phyloP scores from a whole-genome alignment of 2,329 filamentous ascomycete genomes.

The Verticillium tricorpus region DNA sequence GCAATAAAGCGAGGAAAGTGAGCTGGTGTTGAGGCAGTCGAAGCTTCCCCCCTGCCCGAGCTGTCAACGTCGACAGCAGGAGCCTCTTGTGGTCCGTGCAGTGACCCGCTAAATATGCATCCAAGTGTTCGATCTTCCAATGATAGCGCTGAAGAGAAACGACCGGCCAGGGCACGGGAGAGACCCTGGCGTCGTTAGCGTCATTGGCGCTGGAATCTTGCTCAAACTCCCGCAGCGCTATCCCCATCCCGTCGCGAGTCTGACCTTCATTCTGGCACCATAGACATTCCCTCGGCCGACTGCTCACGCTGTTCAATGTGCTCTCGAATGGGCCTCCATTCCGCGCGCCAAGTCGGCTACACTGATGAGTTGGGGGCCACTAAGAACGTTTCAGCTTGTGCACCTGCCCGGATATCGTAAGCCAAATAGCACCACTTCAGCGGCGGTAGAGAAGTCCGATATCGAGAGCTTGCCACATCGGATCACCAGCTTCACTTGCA shows the following conservation, averaged over 20 bases:
- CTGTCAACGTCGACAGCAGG: neutral
- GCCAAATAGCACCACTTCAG: neutral
- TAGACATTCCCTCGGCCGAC: neutral
- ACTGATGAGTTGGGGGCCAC: neutral
- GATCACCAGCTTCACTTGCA: neutral
- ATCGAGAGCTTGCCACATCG: neutral
- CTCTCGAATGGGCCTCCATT: neutral
- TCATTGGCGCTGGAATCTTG: conserved; percentile 12
- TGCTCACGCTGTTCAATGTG: neutral
- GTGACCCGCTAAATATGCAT: neutral
- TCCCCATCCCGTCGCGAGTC: neutral
- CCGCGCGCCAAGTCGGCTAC: neutral
- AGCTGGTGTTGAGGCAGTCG: neutral
- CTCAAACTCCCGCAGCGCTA: conserved; percentile 14
- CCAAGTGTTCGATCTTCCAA: neutral
- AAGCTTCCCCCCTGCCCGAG: neutral
- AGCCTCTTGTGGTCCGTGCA: neutral
- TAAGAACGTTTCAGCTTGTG: neutral
- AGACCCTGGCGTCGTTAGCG: conserved; percentile 9
- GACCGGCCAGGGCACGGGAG: conserved; percentile 1
- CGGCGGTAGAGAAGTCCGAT: neutral
- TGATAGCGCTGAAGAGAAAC: neutral
- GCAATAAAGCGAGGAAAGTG: neutral
- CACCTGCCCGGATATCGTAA: neutral
- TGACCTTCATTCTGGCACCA: neutral